Evolutionary conservation across 768 basidiomycete species (phyloP).

Genomic region (Cyclocybe cylindracea): DNA sequence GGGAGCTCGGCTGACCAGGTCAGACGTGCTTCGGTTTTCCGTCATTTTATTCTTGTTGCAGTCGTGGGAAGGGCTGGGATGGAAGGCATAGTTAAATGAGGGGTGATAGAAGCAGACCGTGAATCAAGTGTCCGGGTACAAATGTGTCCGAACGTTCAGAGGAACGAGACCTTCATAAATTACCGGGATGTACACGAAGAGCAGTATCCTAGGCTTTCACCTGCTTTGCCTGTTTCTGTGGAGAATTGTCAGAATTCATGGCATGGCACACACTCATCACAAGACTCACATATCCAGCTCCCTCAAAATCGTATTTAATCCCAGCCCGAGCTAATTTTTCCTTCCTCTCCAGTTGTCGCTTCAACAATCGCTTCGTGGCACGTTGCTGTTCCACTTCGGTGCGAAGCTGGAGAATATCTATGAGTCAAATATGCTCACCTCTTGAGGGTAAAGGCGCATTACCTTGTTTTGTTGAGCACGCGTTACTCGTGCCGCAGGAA

Average conservation of each 20-base stretch:
- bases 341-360: conserved; percentile 76
- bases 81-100: too few species aligned
- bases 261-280: neutral
- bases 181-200: neutral
- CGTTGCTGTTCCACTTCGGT: conserved; percentile 68
- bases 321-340: conserved; percentile 78
- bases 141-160: neutral
- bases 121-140: neutral
- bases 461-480: conserved; percentile 86
- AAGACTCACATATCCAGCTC: conserved; percentile 77
- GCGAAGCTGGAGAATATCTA: conserved; percentile 50
- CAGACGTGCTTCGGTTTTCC: too few species aligned
- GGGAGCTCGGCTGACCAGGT: too few species aligned
- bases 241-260: neutral
- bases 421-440: neutral
- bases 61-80: too few species aligned
- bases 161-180: neutral
- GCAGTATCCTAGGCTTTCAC: neutral
- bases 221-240: conserved; percentile 24
- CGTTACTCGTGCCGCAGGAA: conserved; percentile 74
- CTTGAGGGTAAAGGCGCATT: neutral
- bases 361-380: conserved; percentile 68
- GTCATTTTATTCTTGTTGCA: too few species aligned
- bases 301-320: conserved; percentile 84
- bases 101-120: too few species aligned